Evolutionary conservation across 1,139 yeast species (phyloP), one percentile per base, ranked within the genome.

Genomic region (Nakaseomyces sp.): DNA sequence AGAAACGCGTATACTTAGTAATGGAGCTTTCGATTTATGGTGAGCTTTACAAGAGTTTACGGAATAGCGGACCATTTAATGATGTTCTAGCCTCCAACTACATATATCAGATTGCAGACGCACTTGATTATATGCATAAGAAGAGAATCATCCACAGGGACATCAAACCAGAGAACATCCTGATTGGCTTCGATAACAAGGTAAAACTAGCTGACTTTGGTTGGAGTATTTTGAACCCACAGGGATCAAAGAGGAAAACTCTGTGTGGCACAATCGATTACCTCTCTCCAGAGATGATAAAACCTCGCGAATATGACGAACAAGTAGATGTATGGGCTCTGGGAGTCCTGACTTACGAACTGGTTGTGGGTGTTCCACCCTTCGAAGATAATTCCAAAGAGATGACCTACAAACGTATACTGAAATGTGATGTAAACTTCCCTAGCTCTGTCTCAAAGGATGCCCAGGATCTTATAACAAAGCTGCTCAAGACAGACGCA

Each of bases 191-290:
- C 45, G 77, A 85, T 57, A 84, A 87, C 53, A 71, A 73, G 30
- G 71, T 89, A 42, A 88, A 87, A 58, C 72, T 91, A 37, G 83
- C 96, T 37, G 98, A 91, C 64, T 91, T 91, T 64, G 98, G 98
- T 10, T 91, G 97, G 97, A 84, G 95, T 46, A 94, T 89, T 0
- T 82, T 71, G 50, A 74, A 77, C 2, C 77, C 80, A 1, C 61
- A 69, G 3, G 59, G 58, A 0, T 66, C 69, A 0, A 67, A 79
- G 50, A 68, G 97, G 54, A 72, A 79, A 16, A 91, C 98, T 0
- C 76, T 91, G 67, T 91, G 98, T 64, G 98, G 98, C 0, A 91
- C 98, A 0, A 70, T 91, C 33, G 98, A 91, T 63, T 91, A 91
- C 57, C 66, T 91, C 15, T 94, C 98, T 0, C 98, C 98, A 3